Evolutionary conservation across 2,329 filamentous ascomycete genomes (phyloP), one percentile per base, ranked within the genome.

Genomic region (Sclerotinia trifoliorum): DNA sequence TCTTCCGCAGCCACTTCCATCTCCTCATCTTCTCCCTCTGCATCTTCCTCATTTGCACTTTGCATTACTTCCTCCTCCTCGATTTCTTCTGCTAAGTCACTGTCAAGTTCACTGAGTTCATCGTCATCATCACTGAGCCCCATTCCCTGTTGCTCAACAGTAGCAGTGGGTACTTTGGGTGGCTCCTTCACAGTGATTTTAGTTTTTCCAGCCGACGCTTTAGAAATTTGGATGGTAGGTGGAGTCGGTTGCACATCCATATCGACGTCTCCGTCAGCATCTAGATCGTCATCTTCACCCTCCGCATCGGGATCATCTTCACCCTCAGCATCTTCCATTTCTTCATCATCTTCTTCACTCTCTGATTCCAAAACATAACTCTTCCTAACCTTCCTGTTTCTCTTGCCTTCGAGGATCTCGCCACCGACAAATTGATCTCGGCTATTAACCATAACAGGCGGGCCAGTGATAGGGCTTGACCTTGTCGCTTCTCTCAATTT

Each of bases 31-130:
- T 84, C 83, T 32, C 83, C 82, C 21, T 80, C 79, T 51, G 82
- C 74, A 70, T 79, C 77, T 66, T 79, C 79, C 44, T 78, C 73
- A 55, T 81, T 78, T 11, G 78, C 79, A 61, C 71, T 73, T 61
- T 74, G 73, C 70, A 74, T 74, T 21, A 83, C 83, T 60, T 84
- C 84, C 56, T 85, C 84, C 39, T 81, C 80, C 26, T 83, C 82
- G 55, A 82, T 80, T 32, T 84, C 83, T 44, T 83, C 82, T 11
- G 77, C 79, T 55, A 76, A 26, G 32, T 75, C 74, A 32, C 77
- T 75, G 46, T 77, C 76, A 21, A 78, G 68, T 24, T 77, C 76
- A 65, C 76, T 78, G 66, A 78, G 69, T 46, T 78, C 77, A 48
- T 78, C 78, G 56, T 78, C 77, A 68, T 78, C 77, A 67, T 78